A percentile compares a stretch with the other conserved stretches of the same genome.
Evolutionary conservation across 208 protist genomes (phyloP).

Genomic region (Wallacemonas rigidus): DNA sequence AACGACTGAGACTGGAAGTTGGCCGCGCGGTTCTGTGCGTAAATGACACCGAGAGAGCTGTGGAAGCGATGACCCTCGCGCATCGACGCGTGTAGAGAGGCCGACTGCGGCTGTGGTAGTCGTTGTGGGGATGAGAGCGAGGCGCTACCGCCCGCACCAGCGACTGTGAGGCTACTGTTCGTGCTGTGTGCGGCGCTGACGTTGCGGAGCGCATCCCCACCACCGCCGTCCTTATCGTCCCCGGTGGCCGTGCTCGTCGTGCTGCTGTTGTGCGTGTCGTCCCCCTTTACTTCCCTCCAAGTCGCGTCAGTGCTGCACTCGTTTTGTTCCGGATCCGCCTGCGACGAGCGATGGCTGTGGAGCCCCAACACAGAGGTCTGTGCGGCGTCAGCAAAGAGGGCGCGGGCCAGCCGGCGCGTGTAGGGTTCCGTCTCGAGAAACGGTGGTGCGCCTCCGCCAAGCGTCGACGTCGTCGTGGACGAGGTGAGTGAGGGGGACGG

Average conservation of each 20-base stretch:
- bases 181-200: not conserved
- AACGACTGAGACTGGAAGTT: constrained; percentile 86
- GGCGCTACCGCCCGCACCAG: no score
- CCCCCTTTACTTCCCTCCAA: not conserved
- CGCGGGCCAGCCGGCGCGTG: constrained; percentile 67
- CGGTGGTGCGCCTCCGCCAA: not conserved
- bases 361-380: constrained; percentile 78
- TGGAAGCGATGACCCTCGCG: constrained; percentile 57
- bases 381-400: constrained; percentile 62
- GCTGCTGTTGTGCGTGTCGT: no score
- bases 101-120: not conserved
- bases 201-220: not conserved
- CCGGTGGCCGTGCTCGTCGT: no score
- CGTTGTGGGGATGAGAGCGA: not conserved
- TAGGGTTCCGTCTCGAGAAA: constrained; percentile 76
- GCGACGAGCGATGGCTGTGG: constrained; percentile 24
- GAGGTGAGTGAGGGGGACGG: not conserved
- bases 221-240: no score
- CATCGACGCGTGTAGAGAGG: not conserved
- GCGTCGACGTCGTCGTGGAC: not conserved
- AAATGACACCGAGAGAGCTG: constrained; percentile 79
- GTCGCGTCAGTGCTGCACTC: not conserved
- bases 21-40: constrained; percentile 70
- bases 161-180: not conserved
- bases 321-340: not conserved